Conservation (phyloP, 257 asterid species). For the Salvia hispanica region DNA sequence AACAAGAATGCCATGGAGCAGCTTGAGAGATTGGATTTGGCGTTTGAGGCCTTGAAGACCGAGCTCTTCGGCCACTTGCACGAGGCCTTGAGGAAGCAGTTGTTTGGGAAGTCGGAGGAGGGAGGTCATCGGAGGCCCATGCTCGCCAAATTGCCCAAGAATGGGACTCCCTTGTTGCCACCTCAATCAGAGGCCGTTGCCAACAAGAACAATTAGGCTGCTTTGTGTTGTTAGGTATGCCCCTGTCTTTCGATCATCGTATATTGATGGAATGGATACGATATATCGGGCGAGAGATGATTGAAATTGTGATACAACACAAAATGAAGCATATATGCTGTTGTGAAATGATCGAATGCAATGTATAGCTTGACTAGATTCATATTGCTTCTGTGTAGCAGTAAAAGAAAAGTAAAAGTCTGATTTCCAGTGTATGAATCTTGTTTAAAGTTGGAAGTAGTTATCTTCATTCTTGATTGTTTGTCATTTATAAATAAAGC, state of each 20-base stretch:
- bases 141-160: conserved; percentile 56
- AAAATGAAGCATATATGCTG: too few relatives aligned
- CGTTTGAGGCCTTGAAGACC: conserved; percentile 74
- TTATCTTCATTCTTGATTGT: not conserved
- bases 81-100: conserved; percentile 60
- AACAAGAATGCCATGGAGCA: conserved; percentile 81
- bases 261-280: too few relatives aligned
- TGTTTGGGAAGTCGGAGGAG: conserved; percentile 70
- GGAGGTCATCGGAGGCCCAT: conserved; percentile 43
- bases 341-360: not conserved
- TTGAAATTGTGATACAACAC: too few relatives aligned
- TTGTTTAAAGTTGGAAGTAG: conserved; percentile 5
- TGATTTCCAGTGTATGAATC: not conserved
- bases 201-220: conserved; percentile 33
- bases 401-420: not conserved
- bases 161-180: conserved; percentile 54
- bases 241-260: conserved; percentile 4
- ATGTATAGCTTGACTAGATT: conserved; percentile 10
- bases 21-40: conserved; percentile 69
- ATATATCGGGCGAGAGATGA: conserved; percentile 3
- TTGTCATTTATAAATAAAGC: too few relatives aligned
- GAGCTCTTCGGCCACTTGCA: conserved; percentile 78
- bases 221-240: conserved; percentile 36
- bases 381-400: conserved; percentile 11
- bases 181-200: conserved; percentile 39